Evolutionary conservation across 2,329 filamentous ascomycete genomes (phyloP).

Genomic region (Microcyclospora tardicrescens): DNA sequence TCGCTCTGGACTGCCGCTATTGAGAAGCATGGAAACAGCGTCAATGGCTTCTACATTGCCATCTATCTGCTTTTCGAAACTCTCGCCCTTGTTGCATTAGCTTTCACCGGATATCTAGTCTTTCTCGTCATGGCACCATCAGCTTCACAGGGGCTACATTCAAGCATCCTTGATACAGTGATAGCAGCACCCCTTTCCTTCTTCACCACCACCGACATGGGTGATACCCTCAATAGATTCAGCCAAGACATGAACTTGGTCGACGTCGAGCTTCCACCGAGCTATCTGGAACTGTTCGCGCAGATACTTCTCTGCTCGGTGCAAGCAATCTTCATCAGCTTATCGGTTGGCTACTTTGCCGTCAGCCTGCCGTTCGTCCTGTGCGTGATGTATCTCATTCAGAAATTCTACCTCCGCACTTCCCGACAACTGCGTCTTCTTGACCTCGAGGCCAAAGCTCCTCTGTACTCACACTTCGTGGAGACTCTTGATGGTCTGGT

Average conservation of each 20-base stretch:
- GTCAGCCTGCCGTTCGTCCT: neutral
- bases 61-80: neutral
- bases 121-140: neutral
- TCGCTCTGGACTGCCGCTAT: neutral
- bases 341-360: neutral
- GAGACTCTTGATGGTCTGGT: conserved; percentile 37
- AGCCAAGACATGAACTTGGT: neutral
- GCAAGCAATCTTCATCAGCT: neutral
- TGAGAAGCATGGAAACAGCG: neutral
- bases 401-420: conserved; percentile 35
- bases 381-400: conserved; percentile 27
- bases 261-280: neutral
- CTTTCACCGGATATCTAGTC: neutral
- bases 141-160: neutral
- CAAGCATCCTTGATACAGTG: neutral
- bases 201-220: neutral
- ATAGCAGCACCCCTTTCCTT: neutral
- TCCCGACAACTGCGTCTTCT: conserved; percentile 38
- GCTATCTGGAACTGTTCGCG: neutral
- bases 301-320: neutral
- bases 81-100: neutral
- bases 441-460: conserved; percentile 40
- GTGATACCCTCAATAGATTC: neutral
- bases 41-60: neutral
- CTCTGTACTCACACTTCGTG: conserved; percentile 39